Percentiles rank a stretch among this genome's conserved stretches.
These are phyloP conservation scores for Tagetes erecta DNA, from an alignment of 129 eudicot species.

Conservation along the genomic window DNA sequence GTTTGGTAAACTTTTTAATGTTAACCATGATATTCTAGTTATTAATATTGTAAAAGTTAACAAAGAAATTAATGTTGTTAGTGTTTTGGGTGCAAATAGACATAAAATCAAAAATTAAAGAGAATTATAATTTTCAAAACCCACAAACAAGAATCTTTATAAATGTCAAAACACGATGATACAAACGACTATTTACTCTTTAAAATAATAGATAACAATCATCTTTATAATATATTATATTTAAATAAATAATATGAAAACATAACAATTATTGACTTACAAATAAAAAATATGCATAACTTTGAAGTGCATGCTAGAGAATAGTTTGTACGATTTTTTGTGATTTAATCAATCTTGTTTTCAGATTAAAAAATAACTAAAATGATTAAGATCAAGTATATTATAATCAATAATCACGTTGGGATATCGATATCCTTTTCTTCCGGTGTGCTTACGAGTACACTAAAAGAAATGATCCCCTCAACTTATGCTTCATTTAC, in stretches of 20 bases:
- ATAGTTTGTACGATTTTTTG: not conserved
- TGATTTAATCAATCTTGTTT: not conserved
- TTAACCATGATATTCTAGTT: no score
- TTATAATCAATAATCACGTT: not conserved
- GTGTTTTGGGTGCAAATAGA: no score
- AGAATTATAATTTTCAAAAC: no score
- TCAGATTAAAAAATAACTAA: not conserved
- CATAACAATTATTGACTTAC: not conserved
- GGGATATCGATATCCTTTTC: not conserved
- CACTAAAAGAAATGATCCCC: not conserved
- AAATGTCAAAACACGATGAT: no score
- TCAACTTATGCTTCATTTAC: not conserved
- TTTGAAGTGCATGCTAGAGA: not conserved
- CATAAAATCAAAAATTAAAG: no score
- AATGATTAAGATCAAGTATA: not conserved
- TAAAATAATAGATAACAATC: not conserved
- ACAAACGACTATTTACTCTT: no score
- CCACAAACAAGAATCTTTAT: no score
- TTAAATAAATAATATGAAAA: not conserved
- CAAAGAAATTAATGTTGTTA: no score
- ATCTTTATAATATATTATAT: not conserved
- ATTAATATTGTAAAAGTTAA: no score
- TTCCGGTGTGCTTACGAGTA: conserved; percentile 14
- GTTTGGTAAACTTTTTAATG: no score
- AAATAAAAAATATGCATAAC: not conserved